These are phyloP conservation scores for Chimonanthus praecox DNA, from an alignment of 164 flowering plant species.

Conservation along the genomic window DNA sequence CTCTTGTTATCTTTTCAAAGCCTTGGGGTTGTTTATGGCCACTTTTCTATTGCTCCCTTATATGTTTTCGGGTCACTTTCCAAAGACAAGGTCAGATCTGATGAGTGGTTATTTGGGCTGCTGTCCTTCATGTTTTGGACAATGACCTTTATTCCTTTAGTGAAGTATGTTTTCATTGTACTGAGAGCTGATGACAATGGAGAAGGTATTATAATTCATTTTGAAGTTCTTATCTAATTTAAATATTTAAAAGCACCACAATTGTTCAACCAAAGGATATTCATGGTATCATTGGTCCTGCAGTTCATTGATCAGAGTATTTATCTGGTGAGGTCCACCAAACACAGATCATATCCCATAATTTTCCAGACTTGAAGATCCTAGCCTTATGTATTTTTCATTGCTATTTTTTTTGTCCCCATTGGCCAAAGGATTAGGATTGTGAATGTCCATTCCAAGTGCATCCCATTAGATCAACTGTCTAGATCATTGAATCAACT, in stretches of 20 bases:
- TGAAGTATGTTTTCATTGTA: slow-evolving; percentile 57
- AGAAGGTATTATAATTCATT: slow-evolving; percentile 37
- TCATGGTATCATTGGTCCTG: not conserved
- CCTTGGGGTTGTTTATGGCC: slow-evolving; percentile 69
- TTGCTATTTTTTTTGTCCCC: too few relatives aligned
- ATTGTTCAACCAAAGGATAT: not conserved
- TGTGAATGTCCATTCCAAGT: too few relatives aligned
- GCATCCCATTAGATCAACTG: not conserved
- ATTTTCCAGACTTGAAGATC: too few relatives aligned
- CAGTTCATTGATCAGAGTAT: not conserved
- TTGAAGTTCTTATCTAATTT: not conserved
- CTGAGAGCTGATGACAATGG: slow-evolving; percentile 57
- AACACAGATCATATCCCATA: too few relatives aligned
- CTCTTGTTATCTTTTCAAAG: slow-evolving; percentile 60
- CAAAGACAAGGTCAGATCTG: slow-evolving; percentile 25
- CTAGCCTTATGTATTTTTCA: too few relatives aligned
- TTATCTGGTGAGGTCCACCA: not conserved
- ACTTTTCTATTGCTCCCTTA: slow-evolving; percentile 56
- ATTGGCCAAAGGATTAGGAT: too few relatives aligned
- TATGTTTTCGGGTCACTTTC: slow-evolving; percentile 45
- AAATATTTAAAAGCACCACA: not conserved
- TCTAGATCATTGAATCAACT: not conserved
- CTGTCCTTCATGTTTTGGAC: slow-evolving; percentile 69
- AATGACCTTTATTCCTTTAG: slow-evolving; percentile 44
- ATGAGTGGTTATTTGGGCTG: slow-evolving; percentile 32